Evolutionary conservation across 1,284 basidiomycete genomes (phyloP), one percentile per base, ranked within the genome.

Genomic region (Ceratobasidium sp.): DNA sequence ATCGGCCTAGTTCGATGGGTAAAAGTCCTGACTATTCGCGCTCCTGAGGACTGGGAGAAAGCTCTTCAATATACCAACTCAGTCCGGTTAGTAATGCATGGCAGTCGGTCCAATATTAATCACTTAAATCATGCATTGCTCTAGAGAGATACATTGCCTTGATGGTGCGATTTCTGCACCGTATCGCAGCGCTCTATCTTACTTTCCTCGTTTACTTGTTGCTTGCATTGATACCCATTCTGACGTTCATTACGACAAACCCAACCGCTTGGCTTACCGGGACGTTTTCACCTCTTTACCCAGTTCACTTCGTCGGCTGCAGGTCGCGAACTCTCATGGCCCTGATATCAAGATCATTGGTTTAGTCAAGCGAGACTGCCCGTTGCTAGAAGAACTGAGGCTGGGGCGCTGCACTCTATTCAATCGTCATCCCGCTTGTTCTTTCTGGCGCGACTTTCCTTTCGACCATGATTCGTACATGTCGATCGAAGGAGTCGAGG

Each of bases 381-480:
- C 64, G 4, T 34, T 32, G 12, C 21, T 67, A 5, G 50, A 67
- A 21, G 48, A 67, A 8, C 21, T 67, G 34, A 23, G 64, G n/a
- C 36, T 67, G 30, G 64, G 64, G 16, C 50, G 69, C 9, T 71
- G 69, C n/a, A 61, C 69, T 2, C 41, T 53, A 30, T 71, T 61
- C 69, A 71, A 71, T 30, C 55, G 69, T 1, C 34, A 34, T 10
- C 58, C 69, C 46, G 53, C 69, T 21, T 71, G 69, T 60, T 21
- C 45, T 12, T 71, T 61, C 46, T 71, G 69, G 69, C 18, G 14
- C 5, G 23, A 34, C 12, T 71, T 71, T 39, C 18, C 57, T 14
- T 71, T 71, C 46, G 46, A 71, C 23, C 69, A 71, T 34, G 58
- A 71, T 46, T 59, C 57, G 16, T 71, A 71, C 46, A 60, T 71